Conservation (phyloP, 1,139 yeast species). For the Taphrina pruni region DNA sequence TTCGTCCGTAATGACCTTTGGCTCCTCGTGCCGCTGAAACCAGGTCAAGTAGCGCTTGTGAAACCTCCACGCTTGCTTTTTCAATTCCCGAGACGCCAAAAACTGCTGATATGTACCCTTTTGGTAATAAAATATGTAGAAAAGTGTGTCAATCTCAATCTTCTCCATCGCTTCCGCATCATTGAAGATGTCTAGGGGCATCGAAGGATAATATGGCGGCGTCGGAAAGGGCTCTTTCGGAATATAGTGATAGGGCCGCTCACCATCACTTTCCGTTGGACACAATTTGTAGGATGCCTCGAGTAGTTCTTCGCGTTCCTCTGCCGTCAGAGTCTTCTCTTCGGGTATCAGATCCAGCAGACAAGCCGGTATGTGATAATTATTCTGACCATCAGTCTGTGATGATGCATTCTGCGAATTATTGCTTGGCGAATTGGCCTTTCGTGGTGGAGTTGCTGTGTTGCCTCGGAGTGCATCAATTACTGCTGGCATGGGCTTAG, state of each 20-base stretch:
- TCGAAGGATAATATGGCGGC: constrained; percentile 89
- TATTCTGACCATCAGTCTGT: constrained; percentile 5
- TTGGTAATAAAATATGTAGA: constrained; percentile 86
- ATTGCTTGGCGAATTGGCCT: not conserved
- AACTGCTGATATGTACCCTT: constrained; percentile 74
- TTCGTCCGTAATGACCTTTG: constrained; percentile 57
- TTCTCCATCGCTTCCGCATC: constrained; percentile 63
- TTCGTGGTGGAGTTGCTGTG: constrained; percentile 18
- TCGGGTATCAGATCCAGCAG: constrained; percentile 26
- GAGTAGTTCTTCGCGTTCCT: constrained; percentile 53
- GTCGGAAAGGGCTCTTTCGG: constrained; percentile 91
- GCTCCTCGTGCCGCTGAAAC: constrained; percentile 73
- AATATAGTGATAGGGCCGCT: constrained; percentile 77
- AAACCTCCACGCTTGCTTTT: constrained; percentile 85
- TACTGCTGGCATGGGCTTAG: constrained; percentile 8
- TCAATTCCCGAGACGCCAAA: constrained; percentile 77
- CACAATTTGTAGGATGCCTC: constrained; percentile 83
- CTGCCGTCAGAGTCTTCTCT: constrained; percentile 25
- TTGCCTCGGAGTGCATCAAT: constrained; percentile 13
- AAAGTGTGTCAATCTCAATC: constrained; percentile 84
- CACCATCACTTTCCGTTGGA: constrained; percentile 92
- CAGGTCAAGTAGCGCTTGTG: constrained; percentile 79
- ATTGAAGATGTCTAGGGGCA: constrained; percentile 61
- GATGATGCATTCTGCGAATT: not conserved
- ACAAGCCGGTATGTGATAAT: constrained; percentile 38